Percentiles rank a stretch among this genome's conserved stretches.
phyloP scores from a whole-genome alignment of 441 rosid genomes.

The Adansonia rubrostipa region DNA sequence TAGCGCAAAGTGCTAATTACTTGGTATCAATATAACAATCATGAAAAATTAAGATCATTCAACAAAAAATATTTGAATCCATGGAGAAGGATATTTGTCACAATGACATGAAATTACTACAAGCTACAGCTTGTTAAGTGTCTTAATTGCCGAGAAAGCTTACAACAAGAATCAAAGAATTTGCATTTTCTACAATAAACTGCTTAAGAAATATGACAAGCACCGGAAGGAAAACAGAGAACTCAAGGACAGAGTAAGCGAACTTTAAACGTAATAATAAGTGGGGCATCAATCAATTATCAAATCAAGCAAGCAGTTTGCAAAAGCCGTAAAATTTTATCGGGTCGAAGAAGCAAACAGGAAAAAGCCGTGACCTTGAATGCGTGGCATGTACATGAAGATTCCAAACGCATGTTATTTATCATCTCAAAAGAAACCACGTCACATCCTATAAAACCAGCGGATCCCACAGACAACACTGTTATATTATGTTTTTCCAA shows the following conservation, averaged over 20 bases:
- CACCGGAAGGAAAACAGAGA: background rate
- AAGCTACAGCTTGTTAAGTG: background rate
- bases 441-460: background rate
- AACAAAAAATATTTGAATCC: background rate
- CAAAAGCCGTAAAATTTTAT: background rate
- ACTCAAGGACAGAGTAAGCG: background rate
- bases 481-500: background rate
- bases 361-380: too few relatives aligned
- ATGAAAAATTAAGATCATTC: background rate
- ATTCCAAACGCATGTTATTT: too few relatives aligned
- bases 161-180: background rate
- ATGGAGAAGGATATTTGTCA: background rate
- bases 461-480: slow-evolving; percentile 8
- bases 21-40: too few relatives aligned
- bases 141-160: background rate
- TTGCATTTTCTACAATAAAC: background rate
- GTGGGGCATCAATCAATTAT: background rate
- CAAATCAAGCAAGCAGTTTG: background rate
- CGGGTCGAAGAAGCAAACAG: too few relatives aligned
- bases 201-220: background rate
- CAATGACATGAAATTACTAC: background rate
- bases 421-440: slow-evolving; percentile 18
- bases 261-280: background rate
- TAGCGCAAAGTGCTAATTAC: background rate
- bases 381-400: too few relatives aligned